These are phyloP conservation scores for Barnettozyma hawaiiensis DNA, from an alignment of 1,139 yeast species.

Conservation along the genomic window DNA sequence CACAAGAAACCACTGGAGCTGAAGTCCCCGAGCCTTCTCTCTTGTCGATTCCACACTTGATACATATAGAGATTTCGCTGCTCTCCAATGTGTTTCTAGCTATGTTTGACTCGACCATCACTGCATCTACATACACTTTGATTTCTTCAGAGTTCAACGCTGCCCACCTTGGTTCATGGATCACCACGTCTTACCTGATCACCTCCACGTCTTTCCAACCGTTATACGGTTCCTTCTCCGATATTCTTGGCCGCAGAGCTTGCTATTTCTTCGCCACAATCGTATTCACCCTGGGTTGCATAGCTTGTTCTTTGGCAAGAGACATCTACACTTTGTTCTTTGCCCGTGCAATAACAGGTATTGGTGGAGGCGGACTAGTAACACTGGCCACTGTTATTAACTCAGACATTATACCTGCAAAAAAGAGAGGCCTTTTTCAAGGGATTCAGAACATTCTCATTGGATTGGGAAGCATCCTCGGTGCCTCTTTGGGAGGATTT, in stretches of 20 bases:
- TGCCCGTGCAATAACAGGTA: constrained; percentile 51
- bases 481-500: constrained; percentile 64
- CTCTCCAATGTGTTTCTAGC: constrained; percentile 38
- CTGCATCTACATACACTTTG: constrained; percentile 48
- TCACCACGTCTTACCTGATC: constrained; percentile 51
- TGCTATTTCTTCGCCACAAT: constrained; percentile 42
- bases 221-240: constrained; percentile 71
- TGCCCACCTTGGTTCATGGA: constrained; percentile 48
- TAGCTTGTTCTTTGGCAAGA: constrained; percentile 41
- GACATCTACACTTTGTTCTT: constrained; percentile 41
- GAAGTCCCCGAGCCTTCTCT: constrained; percentile 8
- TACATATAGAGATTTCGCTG: constrained; percentile 14
- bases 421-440: constrained; percentile 51
- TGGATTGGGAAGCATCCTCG: constrained; percentile 59
- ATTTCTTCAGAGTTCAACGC: constrained; percentile 53
- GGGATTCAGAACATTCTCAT: constrained; percentile 54
- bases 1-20: not conserved
- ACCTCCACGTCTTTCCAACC: constrained; percentile 64
- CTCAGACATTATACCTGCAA: constrained; percentile 48
- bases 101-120: constrained; percentile 52
- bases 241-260: constrained; percentile 68
- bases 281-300: constrained; percentile 45
- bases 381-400: constrained; percentile 46
- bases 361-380: constrained; percentile 59
- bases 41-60: constrained; percentile 9